phyloP scores from a whole-genome alignment of 1,139 yeast genomes.

The Sugiyamaella pinicola region DNA sequence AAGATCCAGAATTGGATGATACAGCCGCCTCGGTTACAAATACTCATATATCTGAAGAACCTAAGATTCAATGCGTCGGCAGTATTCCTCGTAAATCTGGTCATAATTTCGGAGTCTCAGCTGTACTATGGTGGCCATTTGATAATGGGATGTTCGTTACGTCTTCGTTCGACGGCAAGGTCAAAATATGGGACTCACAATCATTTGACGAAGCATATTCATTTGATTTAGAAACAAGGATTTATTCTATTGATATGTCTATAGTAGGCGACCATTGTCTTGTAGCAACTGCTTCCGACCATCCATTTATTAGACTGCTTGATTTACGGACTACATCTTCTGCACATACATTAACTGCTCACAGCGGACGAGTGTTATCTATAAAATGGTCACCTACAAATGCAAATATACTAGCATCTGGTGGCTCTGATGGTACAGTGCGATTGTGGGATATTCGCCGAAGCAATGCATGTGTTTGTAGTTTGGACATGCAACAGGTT shows the following conservation, averaged over 20 bases:
- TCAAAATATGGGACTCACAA: slow-evolving; percentile 83
- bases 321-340: slow-evolving; percentile 73
- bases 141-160: slow-evolving; percentile 87
- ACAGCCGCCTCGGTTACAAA: slow-evolving; percentile 17
- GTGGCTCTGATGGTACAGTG: slow-evolving; percentile 67
- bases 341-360: slow-evolving; percentile 70
- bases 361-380: slow-evolving; percentile 61
- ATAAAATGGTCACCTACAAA: slow-evolving; percentile 79
- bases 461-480: slow-evolving; percentile 63
- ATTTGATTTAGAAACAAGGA: slow-evolving; percentile 53
- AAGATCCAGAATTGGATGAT: slow-evolving; percentile 14
- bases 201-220: slow-evolving; percentile 62
- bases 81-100: slow-evolving; percentile 56
- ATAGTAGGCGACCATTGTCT: slow-evolving; percentile 48
- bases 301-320: slow-evolving; percentile 65
- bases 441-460: slow-evolving; percentile 75
- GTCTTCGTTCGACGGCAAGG: slow-evolving; percentile 75
- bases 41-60: slow-evolving; percentile 26
- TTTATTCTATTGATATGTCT: slow-evolving; percentile 46
- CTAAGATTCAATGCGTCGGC: slow-evolving; percentile 40
- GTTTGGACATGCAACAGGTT: slow-evolving; percentile 53
- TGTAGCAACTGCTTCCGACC: slow-evolving; percentile 72
- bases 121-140: slow-evolving; percentile 83
- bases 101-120: slow-evolving; percentile 75
- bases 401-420: slow-evolving; percentile 64